Evolutionary conservation across 495 filamentous ascomycete species (phyloP).

Genomic region (Pseudevernia furfuracea): DNA sequence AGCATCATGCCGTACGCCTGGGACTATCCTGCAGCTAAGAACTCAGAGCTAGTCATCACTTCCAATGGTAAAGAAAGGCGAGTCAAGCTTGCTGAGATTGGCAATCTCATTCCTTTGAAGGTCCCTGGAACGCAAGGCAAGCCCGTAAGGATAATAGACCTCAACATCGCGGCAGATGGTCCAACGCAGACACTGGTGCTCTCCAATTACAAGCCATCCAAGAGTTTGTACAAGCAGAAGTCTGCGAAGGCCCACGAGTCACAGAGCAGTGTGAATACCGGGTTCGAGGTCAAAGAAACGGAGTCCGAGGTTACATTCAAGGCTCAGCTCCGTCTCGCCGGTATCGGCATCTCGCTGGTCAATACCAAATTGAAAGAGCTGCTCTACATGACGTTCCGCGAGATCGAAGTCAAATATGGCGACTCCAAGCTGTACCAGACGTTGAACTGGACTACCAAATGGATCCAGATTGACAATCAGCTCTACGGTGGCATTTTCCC

Average conservation of each 20-base stretch:
- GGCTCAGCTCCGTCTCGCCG: conserved; percentile 77
- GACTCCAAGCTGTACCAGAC: conserved; percentile 93
- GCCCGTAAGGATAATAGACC: conserved; percentile 77
- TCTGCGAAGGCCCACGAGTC: conserved; percentile 43
- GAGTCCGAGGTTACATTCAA: conserved; percentile 83
- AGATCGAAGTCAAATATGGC: conserved; percentile 82
- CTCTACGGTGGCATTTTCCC: conserved; percentile 97
- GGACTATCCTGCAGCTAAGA: conserved; percentile 97
- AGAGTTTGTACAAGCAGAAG: conserved; percentile 89
- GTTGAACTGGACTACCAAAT: conserved; percentile 80
- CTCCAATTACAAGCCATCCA: conserved; percentile 89
- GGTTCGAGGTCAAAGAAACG: conserved; percentile 88
- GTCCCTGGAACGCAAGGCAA: conserved; percentile 51
- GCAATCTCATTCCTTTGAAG: conserved; percentile 86
- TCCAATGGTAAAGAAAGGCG: conserved; percentile 75
- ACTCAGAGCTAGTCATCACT: conserved; percentile 79
- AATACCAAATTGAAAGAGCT: conserved; percentile 87
- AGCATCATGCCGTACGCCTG: conserved; percentile 99
- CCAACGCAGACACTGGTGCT: conserved; percentile 89
- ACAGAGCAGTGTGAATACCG: conserved; percentile 51
- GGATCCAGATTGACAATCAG: conserved; percentile 99
- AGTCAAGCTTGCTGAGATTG: conserved; percentile 92
- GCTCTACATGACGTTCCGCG: conserved; percentile 87
- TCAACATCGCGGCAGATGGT: conserved; percentile 90
- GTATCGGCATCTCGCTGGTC: conserved; percentile 88